These are phyloP conservation scores for Cymbomonas tetramitiformis DNA, from an alignment of 139 green algal species.

Conservation along the genomic window DNA sequence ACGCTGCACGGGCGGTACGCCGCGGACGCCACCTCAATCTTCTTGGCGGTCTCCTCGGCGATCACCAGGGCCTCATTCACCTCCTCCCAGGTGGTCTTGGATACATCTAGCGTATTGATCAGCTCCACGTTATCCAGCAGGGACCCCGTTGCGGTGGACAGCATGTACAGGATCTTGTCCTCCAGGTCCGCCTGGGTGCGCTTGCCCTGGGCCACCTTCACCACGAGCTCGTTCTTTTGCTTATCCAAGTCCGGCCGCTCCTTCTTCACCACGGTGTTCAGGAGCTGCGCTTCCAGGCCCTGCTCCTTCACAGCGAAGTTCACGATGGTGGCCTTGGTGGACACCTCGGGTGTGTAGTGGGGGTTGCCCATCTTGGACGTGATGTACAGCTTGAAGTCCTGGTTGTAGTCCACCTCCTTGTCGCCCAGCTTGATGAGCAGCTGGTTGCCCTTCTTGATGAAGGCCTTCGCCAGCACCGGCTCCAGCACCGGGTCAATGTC, in stretches of 20 bases:
- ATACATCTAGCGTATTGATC: constrained; percentile 61
- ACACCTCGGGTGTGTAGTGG: constrained; percentile 70
- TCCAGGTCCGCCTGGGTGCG: constrained; percentile 59
- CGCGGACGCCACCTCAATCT: constrained; percentile 49
- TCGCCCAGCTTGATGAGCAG: constrained; percentile 67
- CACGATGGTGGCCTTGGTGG: constrained; percentile 51
- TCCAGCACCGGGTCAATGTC: constrained; percentile 66
- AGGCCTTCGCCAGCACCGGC: constrained; percentile 52
- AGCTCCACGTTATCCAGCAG: constrained; percentile 68
- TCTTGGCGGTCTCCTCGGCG: constrained; percentile 51
- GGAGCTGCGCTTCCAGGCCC: constrained; percentile 66
- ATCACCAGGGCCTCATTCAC: constrained; percentile 46
- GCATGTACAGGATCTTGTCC: constrained; percentile 58
- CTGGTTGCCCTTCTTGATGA: constrained; percentile 61
- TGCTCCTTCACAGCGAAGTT: constrained; percentile 62
- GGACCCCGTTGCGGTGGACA: constrained; percentile 48
- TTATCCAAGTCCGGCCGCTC: constrained; percentile 66
- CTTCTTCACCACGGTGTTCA: constrained; percentile 54
- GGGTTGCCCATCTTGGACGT: constrained; percentile 75
- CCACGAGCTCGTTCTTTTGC: constrained; percentile 78
- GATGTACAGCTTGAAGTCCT: constrained; percentile 70
- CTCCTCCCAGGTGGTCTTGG: constrained; percentile 63
- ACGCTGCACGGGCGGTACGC: constrained; percentile 51
- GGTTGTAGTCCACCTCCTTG: constrained; percentile 69
- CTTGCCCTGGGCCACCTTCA: constrained; percentile 62